A percentile compares a stretch with the other conserved stretches of the same genome.
Conservation (phyloP, 129 eudicot genomes). For the Pulicaria dysenterica region DNA sequence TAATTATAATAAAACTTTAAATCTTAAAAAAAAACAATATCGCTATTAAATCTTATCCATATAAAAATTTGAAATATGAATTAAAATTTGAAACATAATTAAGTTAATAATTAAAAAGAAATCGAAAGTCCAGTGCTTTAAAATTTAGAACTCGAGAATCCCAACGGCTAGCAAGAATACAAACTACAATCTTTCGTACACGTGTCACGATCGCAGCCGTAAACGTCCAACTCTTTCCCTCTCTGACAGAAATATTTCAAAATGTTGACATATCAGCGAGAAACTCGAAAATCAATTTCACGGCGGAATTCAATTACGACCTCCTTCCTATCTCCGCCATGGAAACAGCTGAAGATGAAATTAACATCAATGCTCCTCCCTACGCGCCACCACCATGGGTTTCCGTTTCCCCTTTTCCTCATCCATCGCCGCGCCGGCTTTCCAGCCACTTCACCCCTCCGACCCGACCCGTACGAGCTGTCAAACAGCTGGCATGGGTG, state of each 20-base stretch:
- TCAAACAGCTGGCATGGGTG: constrained; percentile 64
- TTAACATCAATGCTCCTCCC: constrained; percentile 18
- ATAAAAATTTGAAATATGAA: too few relatives aligned
- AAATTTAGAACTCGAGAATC: constrained; percentile 22
- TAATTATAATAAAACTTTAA: too few relatives aligned
- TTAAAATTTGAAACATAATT: too few relatives aligned
- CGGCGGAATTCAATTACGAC: constrained; percentile 5
- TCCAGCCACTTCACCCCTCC: constrained; percentile 71
- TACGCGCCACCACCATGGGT: constrained; percentile 42
- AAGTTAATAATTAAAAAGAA: too few relatives aligned
- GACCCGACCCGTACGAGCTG: constrained; percentile 50
- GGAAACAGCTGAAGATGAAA: constrained; percentile 32
- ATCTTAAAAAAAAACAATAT: too few relatives aligned
- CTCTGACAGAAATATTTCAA: constrained; percentile 9
- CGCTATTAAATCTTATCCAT: too few relatives aligned
- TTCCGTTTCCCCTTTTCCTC: constrained; percentile 45
- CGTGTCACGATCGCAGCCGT: constrained; percentile 12
- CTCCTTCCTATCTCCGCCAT: constrained; percentile 14
- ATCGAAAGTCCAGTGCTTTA: not conserved
- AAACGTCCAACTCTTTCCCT: constrained; percentile 4
- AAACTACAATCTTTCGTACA: not conserved
- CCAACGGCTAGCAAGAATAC: constrained; percentile 36
- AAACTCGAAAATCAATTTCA: not conserved
- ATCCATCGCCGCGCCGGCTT: constrained; percentile 68
- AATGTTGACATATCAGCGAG: not conserved